Evolutionary conservation across 1,284 basidiomycete genomes (phyloP).

Genomic region (Sanghuangporus weigelae): DNA sequence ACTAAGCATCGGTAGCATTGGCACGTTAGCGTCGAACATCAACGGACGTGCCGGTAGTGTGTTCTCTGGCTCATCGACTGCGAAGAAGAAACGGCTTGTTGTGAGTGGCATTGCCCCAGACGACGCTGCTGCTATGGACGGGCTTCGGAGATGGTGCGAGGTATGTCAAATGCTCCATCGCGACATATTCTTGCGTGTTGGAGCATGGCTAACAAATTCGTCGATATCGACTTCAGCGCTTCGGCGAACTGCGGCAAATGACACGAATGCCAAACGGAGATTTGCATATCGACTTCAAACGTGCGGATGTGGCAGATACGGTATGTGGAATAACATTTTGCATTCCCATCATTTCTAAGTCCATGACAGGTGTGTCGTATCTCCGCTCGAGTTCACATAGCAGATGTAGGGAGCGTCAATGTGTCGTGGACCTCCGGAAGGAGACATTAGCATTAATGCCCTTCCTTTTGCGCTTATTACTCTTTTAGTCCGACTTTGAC

Average conservation of each 20-base stretch:
- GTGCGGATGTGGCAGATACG: constrained; percentile 71
- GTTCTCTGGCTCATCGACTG: constrained; percentile 2
- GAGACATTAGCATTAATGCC: constrained; percentile 34
- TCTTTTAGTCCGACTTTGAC: background rate
- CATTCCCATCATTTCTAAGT: constrained; percentile 1
- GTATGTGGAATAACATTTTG: constrained; percentile 34
- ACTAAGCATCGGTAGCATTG: constrained; percentile 16
- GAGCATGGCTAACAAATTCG: constrained; percentile 1
- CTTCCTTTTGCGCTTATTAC: background rate
- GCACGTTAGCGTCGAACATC: constrained; percentile 10
- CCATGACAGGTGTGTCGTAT: constrained; percentile 60
- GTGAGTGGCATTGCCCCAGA: constrained; percentile 33
- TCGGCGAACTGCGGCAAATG: constrained; percentile 68
- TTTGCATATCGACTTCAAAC: constrained; percentile 64
- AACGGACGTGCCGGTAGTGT: constrained; percentile 8
- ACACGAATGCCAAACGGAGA: constrained; percentile 67
- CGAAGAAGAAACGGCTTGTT: constrained; percentile 27
- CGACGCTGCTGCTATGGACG: constrained; percentile 31
- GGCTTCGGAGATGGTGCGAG: constrained; percentile 62
- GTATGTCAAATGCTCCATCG: constrained; percentile 31
- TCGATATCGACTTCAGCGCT: constrained; percentile 39
- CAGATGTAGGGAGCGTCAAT: constrained; percentile 68
- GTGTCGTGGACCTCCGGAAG: constrained; percentile 69
- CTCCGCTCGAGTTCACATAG: constrained; percentile 64
- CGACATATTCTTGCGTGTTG: background rate